These are phyloP conservation scores for Euclidium syriacum DNA, from an alignment of 345 rosid species.

Conservation along the genomic window DNA sequence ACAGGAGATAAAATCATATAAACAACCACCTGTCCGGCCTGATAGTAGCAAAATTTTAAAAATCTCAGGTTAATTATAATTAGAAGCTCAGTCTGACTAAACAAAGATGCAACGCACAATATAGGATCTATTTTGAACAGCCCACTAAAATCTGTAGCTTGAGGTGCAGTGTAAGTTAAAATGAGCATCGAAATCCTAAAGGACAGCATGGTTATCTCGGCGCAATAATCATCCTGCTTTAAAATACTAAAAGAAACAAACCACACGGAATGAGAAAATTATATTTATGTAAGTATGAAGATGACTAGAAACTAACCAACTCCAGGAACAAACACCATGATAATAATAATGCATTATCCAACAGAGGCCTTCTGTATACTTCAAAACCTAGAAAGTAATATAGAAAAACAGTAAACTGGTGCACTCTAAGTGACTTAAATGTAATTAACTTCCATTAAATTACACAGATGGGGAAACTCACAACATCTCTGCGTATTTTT, in stretches of 20 bases:
- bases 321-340: slow-evolving; percentile 98
- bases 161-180: background rate
- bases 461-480: slow-evolving; percentile 36
- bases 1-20: background rate
- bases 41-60: background rate
- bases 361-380: slow-evolving; percentile 87
- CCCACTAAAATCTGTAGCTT: background rate
- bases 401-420: slow-evolving; percentile 1
- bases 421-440: background rate
- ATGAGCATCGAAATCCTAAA: background rate
- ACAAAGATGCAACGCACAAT: background rate
- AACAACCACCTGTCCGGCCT: background rate
- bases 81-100: background rate
- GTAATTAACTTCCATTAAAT: slow-evolving; percentile 1
- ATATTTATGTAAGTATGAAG: background rate
- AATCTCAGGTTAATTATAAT: background rate
- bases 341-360: slow-evolving; percentile 98
- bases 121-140: slow-evolving; percentile 1
- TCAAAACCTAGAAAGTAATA: slow-evolving; percentile 48
- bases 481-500: slow-evolving; percentile 74
- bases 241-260: background rate
- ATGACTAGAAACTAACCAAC: slow-evolving; percentile 58
- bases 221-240: slow-evolving; percentile 1
- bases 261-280: background rate
- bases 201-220: background rate